A percentile compares a stretch with the other conserved stretches of the same genome.
Conservation (phyloP, 1,139 yeast genomes). For the Yamadazyma siamensis region DNA sequence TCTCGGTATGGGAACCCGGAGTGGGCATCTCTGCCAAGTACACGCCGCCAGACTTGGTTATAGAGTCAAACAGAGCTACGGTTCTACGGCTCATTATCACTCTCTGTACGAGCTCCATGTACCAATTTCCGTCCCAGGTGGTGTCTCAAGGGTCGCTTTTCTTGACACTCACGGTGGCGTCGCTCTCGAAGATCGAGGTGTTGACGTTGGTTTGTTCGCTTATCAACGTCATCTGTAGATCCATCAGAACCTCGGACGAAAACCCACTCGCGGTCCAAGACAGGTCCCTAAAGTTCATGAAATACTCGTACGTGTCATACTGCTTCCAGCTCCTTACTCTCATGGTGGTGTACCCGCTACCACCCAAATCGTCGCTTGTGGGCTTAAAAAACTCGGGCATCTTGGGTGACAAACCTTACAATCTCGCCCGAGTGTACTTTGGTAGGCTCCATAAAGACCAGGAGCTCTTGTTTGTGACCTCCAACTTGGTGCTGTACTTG, state of each 20-base stretch:
- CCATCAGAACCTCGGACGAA: conserved; percentile 30
- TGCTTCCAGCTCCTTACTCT: conserved; percentile 61
- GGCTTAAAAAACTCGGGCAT: conserved; percentile 46
- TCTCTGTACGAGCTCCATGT: conserved; percentile 63
- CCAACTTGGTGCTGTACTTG: conserved; percentile 46
- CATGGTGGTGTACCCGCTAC: conserved; percentile 65
- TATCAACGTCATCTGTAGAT: conserved; percentile 54
- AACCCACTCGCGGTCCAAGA: conserved; percentile 27
- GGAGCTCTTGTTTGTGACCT: conserved; percentile 48
- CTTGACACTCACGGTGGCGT: conserved; percentile 54
- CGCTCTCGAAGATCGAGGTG: conserved; percentile 45
- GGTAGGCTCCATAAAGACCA: conserved; percentile 52
- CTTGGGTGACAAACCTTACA: conserved; percentile 33
- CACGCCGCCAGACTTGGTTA: conserved; percentile 42
- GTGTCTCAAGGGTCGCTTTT: conserved; percentile 55
- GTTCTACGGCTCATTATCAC: conserved; percentile 59
- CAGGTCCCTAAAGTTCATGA: conserved; percentile 35
- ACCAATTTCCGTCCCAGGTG: conserved; percentile 42
- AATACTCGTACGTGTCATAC: conserved; percentile 53
- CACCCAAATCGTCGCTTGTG: conserved; percentile 24
- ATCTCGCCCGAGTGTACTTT: conserved; percentile 49
- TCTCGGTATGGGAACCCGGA: conserved; percentile 71
- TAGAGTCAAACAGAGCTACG: conserved; percentile 68
- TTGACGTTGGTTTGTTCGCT: conserved; percentile 66
- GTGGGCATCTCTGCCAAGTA: conserved; percentile 50